Evolutionary conservation across 2,329 filamentous ascomycete genomes (phyloP), one percentile per base, ranked within the genome.

Genomic region (Passalora sequoiae): DNA sequence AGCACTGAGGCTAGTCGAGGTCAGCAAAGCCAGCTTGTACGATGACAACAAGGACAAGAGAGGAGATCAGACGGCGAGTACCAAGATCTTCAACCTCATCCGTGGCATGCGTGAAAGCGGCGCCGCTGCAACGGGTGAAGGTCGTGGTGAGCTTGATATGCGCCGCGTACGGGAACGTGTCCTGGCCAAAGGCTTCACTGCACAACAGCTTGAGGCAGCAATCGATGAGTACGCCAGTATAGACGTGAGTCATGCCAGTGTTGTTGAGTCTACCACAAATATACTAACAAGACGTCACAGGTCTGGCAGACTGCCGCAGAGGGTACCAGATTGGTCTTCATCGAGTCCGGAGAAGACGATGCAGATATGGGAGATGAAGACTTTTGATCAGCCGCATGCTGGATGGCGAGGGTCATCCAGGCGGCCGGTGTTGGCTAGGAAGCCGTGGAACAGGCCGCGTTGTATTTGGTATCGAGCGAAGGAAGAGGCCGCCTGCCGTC

Each of bases 71-170:
- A 94, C 86, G 40, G 82, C 88, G 20, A 89, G 80, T 68, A 89
- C 82, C 66, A 87, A 86, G 66, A 97, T 98, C 59, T 97, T 94
- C 70, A 92, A 94, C 65, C 79, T 98, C 53, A 87, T 98, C 68
- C 86, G 91, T 63, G 80, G 79, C 4, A 83, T 97, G 69, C 83
- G 87, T 33, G 89, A 94, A 59, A 83, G 81, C 40, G 89, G 91
- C 44, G 88, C 89, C 41, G 81, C 80, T 33, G 80, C 80, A 44
- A 89, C 91, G 56, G 82, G 86, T 30, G 81, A 88, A 35, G 88
- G 86, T 20, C 56, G 77, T 56, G 72, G 85, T 15, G 89, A 96
- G 67, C 70, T 98, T 58, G 92, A 84, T 66, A 77, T 98, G 72
- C 79, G 85, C 55, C 85, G 88, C 67, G 87, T 98, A 47, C 80